These are phyloP conservation scores for Fusarium setosum DNA, from an alignment of 2,329 filamentous ascomycete genomes.

Conservation along the genomic window DNA sequence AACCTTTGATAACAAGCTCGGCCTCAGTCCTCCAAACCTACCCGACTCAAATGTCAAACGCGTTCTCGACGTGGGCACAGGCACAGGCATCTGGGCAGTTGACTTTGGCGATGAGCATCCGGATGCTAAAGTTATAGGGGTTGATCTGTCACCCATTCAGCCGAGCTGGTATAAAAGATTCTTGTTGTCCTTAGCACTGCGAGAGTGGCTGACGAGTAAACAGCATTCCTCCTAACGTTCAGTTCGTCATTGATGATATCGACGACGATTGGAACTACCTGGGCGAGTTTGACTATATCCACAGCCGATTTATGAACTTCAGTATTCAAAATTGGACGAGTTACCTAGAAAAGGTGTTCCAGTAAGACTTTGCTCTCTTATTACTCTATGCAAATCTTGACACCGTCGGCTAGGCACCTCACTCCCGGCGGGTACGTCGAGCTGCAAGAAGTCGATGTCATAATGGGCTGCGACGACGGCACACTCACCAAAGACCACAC, in stretches of 20 bases:
- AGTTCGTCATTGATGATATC: constrained; percentile 1
- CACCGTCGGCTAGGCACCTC: constrained; percentile 8
- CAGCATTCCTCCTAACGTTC: constrained; percentile 1
- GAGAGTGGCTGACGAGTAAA: not conserved
- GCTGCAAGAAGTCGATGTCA: constrained; percentile 33
- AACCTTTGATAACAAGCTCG: constrained; percentile 3
- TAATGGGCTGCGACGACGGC: constrained; percentile 26
- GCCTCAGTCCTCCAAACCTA: not conserved
- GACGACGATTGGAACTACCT: not conserved
- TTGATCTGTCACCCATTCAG: constrained; percentile 7
- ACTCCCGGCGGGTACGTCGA: constrained; percentile 31
- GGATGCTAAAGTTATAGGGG: not conserved
- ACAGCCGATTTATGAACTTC: constrained; percentile 11
- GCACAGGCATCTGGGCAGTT: constrained; percentile 7
- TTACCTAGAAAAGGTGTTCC: not conserved
- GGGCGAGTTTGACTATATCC: constrained; percentile 1
- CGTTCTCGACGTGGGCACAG: not conserved
- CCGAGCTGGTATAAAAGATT: constrained; percentile 4
- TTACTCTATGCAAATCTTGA: not conserved
- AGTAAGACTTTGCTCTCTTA: not conserved
- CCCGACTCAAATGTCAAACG: not conserved
- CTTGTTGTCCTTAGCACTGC: too few relatives aligned
- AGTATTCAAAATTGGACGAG: not conserved
- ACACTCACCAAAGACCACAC: constrained; percentile 30
- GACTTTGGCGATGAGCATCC: constrained; percentile 9